phyloP scores from a whole-genome alignment of 163 green algal species.

The Scenedesmus sp. region DNA sequence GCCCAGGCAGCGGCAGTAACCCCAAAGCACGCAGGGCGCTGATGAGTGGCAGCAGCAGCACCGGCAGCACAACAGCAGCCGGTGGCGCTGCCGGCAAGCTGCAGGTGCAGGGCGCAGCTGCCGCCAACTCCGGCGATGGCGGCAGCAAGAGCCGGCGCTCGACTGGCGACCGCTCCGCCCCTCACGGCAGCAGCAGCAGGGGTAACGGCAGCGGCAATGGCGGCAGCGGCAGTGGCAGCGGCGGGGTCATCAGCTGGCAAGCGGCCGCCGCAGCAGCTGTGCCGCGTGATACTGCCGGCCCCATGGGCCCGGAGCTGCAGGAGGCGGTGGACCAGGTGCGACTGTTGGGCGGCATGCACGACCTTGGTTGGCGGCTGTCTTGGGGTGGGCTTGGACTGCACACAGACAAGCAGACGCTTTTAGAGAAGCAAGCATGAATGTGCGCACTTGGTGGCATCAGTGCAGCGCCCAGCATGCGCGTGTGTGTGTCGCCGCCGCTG shows the following conservation, averaged over 20 bases:
- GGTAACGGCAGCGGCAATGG: not conserved
- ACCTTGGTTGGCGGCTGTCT: too few relatives aligned
- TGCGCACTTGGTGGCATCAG: too few relatives aligned
- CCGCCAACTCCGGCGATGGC: not conserved
- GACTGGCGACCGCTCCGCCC: not conserved
- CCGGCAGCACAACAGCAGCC: not conserved
- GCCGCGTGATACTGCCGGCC: not conserved
- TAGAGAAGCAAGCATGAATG: not conserved
- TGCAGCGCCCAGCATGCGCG: not conserved
- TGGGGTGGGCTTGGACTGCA: too few relatives aligned
- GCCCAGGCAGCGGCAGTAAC: conserved; percentile 3
- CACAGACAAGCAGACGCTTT: not conserved
- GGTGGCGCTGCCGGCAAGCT: not conserved
- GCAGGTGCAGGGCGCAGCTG: conserved; percentile 22
- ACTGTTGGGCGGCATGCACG: not conserved
- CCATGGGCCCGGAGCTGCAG: conserved; percentile 49
- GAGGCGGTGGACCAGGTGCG: conserved; percentile 43
- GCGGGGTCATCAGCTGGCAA: not conserved
- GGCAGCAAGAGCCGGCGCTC: not conserved
- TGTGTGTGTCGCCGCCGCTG: conserved; percentile 43
- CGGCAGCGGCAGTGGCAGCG: not conserved
- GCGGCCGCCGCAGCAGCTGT: not conserved
- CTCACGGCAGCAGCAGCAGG: not conserved
- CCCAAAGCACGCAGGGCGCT: not conserved
- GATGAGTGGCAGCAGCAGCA: not conserved